phyloP scores from a whole-genome alignment of 345 rosid species.

The Gossypium rotundifolium region DNA sequence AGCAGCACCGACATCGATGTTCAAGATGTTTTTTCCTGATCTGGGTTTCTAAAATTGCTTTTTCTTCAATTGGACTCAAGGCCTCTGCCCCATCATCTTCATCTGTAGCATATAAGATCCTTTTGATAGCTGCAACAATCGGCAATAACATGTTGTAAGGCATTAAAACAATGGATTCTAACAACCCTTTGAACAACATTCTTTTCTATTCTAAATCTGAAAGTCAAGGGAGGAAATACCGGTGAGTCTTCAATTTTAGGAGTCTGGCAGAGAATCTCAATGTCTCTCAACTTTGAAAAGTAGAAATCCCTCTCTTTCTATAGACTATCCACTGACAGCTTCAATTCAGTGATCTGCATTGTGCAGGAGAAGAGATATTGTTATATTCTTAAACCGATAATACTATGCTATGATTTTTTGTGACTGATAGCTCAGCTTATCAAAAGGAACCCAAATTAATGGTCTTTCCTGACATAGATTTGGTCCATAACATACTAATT shows the following conservation, averaged over 20 bases:
- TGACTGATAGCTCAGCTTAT: too few relatives aligned
- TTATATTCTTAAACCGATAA: neutral
- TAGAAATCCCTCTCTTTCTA: constrained; percentile 97
- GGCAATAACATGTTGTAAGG: constrained; percentile 20
- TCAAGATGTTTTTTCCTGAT: constrained; percentile 69
- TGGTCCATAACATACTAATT: too few relatives aligned
- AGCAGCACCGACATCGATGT: constrained; percentile 65
- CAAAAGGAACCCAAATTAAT: too few relatives aligned
- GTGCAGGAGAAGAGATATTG: constrained; percentile 5
- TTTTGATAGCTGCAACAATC: constrained; percentile 76
- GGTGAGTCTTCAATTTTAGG: constrained; percentile 55
- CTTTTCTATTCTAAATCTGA: neutral
- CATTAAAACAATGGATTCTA: neutral
- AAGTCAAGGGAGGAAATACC: constrained; percentile 27
- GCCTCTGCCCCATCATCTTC: constrained; percentile 34
- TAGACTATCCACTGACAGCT: constrained; percentile 84
- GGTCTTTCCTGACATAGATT: too few relatives aligned
- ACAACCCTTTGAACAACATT: neutral
- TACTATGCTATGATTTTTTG: neutral
- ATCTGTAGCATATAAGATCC: constrained; percentile 71
- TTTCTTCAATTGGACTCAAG: constrained; percentile 78
- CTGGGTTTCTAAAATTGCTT: constrained; percentile 46
- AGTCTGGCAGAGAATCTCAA: constrained; percentile 78
- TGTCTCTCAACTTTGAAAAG: constrained; percentile 79
- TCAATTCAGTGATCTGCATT: constrained; percentile 81